A percentile compares a stretch with the other conserved stretches of the same genome.
Conservation (phyloP, 2,329 filamentous ascomycete species). For the Malbranchea cinnamomea region DNA sequence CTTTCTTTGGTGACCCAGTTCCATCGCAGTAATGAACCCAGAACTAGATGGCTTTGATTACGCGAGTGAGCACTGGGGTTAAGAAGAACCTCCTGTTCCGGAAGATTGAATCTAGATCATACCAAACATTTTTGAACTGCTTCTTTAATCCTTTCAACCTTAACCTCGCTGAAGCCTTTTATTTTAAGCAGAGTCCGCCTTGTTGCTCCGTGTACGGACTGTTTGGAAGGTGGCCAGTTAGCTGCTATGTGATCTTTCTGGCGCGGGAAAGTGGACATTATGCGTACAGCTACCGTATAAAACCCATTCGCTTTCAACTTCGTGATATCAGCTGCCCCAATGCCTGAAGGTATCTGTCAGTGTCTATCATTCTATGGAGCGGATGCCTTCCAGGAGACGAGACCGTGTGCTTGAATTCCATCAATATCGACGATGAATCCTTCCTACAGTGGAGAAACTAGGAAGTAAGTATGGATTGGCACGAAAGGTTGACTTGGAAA, state of each 20-base stretch:
- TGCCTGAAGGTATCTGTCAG: conserved; percentile 27
- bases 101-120: conserved; percentile 11
- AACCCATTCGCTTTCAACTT: conserved; percentile 50
- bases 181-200: conserved; percentile 48
- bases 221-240: conserved; percentile 2
- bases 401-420: conserved; percentile 48
- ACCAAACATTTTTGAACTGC: conserved; percentile 47
- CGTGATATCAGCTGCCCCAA: conserved; percentile 49
- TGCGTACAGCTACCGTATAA: conserved; percentile 45
- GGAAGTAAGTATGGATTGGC: conserved; percentile 2
- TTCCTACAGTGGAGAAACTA: conserved; percentile 21
- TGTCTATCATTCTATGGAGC: neutral
- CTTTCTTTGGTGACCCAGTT: conserved; percentile 48
- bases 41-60: conserved; percentile 37
- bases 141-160: conserved; percentile 58
- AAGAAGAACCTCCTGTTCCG: neutral
- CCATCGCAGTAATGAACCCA: conserved; percentile 51
- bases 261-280: neutral
- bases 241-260: neutral
- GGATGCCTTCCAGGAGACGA: neutral
- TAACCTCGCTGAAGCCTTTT: conserved; percentile 55
- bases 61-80: conserved; percentile 1
- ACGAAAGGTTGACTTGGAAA: neutral
- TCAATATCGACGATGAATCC: conserved; percentile 52
- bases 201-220: conserved; percentile 47